These are phyloP conservation scores for Medicago lupulina DNA, from an alignment of 306 rosid genomes.

Conservation along the genomic window DNA sequence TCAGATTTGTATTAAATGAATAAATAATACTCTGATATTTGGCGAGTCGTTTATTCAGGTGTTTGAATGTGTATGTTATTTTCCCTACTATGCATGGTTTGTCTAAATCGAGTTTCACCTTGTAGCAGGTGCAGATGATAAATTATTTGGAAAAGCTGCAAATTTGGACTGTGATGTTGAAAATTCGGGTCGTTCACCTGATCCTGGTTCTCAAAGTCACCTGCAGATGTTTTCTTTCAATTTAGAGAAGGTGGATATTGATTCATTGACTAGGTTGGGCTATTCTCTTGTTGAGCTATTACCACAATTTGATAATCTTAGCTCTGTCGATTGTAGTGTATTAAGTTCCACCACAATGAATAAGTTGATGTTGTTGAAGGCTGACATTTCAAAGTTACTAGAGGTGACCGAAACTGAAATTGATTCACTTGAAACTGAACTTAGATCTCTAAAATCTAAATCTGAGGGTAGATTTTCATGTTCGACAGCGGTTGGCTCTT, in stretches of 20 bases:
- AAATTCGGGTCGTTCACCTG: slow-evolving; percentile 57
- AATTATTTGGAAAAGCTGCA: slow-evolving; percentile 52
- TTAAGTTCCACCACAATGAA: slow-evolving; percentile 59
- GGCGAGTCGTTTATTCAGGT: neutral
- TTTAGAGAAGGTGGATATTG: slow-evolving; percentile 65
- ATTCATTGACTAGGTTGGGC: slow-evolving; percentile 54
- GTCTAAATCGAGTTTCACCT: slow-evolving; percentile 27
- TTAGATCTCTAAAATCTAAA: slow-evolving; percentile 60
- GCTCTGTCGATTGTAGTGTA: slow-evolving; percentile 51
- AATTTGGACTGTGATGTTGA: slow-evolving; percentile 52
- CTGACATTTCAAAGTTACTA: slow-evolving; percentile 71
- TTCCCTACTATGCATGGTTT: neutral
- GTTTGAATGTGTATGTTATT: neutral
- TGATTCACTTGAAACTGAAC: slow-evolving; percentile 77
- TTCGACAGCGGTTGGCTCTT: slow-evolving; percentile 59
- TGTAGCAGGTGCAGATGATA: slow-evolving; percentile 68
- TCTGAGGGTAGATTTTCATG: slow-evolving; percentile 44
- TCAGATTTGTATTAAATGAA: slow-evolving; percentile 5
- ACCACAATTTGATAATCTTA: slow-evolving; percentile 60
- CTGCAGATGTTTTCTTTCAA: slow-evolving; percentile 54
- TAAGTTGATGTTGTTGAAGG: slow-evolving; percentile 69
- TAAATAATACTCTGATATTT: slow-evolving; percentile 1
- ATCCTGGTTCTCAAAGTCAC: slow-evolving; percentile 52
- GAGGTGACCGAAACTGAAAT: slow-evolving; percentile 81
- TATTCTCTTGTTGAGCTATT: slow-evolving; percentile 59